Percentiles rank a stretch among this genome's conserved stretches.
phyloP scores from a whole-genome alignment of 257 asterid genomes.

The Pogostemon cablin region DNA sequence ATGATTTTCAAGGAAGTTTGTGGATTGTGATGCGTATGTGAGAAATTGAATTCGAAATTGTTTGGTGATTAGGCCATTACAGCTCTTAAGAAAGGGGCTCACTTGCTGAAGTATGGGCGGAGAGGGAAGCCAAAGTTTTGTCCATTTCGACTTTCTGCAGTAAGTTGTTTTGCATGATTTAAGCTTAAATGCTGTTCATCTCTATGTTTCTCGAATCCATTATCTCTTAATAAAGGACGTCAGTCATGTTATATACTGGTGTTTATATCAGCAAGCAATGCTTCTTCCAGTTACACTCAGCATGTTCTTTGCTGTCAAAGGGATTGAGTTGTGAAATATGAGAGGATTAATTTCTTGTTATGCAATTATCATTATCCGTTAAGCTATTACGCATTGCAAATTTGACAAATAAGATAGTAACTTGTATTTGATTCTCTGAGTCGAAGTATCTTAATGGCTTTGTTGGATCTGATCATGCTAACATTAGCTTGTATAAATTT shows the following conservation, averaged over 20 bases:
- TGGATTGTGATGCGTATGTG: slow-evolving; percentile 23
- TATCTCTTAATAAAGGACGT: neutral
- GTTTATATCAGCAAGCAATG: neutral
- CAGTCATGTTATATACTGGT: neutral
- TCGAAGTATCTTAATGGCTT: slow-evolving; percentile 17
- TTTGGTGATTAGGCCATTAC: slow-evolving; percentile 68
- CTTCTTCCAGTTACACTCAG: too few species aligned
- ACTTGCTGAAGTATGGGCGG: slow-evolving; percentile 87
- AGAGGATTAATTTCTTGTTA: neutral
- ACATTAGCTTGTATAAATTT: slow-evolving; percentile 27
- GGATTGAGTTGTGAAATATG: too few species aligned
- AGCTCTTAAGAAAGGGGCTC: slow-evolving; percentile 89
- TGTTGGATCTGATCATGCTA: neutral
- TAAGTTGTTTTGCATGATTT: slow-evolving; percentile 39
- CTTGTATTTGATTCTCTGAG: neutral
- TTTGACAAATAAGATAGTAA: neutral
- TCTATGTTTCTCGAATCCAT: too few species aligned
- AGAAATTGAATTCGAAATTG: neutral
- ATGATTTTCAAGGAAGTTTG: neutral
- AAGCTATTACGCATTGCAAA: neutral
- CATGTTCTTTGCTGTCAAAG: too few species aligned
- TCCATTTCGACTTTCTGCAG: slow-evolving; percentile 89
- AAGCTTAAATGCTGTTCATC: neutral
- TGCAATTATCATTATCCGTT: neutral
- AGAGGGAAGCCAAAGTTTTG: slow-evolving; percentile 98